These are phyloP conservation scores for Phytopythium ostracodes DNA, from an alignment of 352 stramenopile genomes.

Conservation along the genomic window DNA sequence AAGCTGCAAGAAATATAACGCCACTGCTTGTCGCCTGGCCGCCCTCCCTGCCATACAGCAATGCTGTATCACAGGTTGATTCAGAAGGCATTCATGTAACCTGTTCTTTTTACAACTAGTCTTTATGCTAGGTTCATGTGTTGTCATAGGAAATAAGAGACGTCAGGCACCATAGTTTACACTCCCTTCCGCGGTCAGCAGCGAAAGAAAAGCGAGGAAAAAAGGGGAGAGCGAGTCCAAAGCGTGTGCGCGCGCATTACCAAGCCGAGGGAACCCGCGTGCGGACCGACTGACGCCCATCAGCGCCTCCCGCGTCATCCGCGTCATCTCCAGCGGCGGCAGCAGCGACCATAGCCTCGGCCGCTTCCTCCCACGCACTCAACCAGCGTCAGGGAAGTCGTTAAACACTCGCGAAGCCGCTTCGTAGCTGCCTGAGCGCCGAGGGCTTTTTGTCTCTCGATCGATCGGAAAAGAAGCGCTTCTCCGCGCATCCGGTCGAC, in stretches of 20 bases:
- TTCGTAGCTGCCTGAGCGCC: not conserved
- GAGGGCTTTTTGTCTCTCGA: too few species aligned
- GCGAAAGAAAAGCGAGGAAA: constrained; percentile 4
- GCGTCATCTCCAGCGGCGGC: not conserved
- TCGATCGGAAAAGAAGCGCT: not conserved
- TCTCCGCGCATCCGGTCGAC: not conserved
- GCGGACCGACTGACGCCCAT: not conserved
- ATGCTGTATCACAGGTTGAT: not conserved
- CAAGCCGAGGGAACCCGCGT: not conserved
- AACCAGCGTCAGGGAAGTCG: not conserved
- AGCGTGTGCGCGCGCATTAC: not conserved
- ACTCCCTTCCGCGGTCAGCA: not conserved
- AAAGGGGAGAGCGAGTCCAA: constrained; percentile 1
- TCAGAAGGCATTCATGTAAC: not conserved
- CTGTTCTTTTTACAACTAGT: not conserved
- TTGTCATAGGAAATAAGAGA: not conserved
- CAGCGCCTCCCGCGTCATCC: not conserved
- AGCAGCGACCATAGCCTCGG: not conserved
- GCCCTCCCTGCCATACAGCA: not conserved
- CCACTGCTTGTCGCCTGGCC: not conserved
- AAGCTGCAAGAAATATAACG: not conserved
- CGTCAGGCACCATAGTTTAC: not conserved
- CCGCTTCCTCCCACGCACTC: not conserved
- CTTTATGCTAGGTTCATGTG: not conserved
- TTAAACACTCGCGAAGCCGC: not conserved